These are phyloP conservation scores for Globisporangium barbulae DNA, from an alignment of 352 stramenopile species.

Conservation along the genomic window DNA sequence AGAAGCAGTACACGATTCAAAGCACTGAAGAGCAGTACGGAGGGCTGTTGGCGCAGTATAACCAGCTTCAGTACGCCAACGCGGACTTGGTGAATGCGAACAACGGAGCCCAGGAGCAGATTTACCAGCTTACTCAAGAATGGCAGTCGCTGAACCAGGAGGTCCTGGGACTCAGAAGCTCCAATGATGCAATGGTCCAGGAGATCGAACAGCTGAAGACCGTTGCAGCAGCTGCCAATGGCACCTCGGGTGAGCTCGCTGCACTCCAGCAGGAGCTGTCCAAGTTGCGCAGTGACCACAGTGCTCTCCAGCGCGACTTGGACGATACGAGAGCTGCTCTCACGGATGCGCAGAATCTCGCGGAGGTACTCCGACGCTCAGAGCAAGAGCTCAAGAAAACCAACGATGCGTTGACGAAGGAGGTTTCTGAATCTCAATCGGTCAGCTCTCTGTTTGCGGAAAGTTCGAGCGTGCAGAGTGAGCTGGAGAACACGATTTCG, in stretches of 20 bases:
- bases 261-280: constrained; percentile 28
- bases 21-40: constrained; percentile 27
- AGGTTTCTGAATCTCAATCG: constrained; percentile 31
- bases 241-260: constrained; percentile 7
- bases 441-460: constrained; percentile 19
- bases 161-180: constrained; percentile 7
- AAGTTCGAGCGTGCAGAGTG: constrained; percentile 12
- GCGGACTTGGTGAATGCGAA: constrained; percentile 3
- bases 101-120: constrained; percentile 12
- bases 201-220: constrained; percentile 6
- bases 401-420: constrained; percentile 25
- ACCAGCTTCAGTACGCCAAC: constrained; percentile 14
- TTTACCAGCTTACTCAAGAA: constrained; percentile 18
- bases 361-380: constrained; percentile 20
- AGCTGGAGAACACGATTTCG: constrained; percentile 12
- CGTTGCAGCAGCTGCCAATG: background rate
- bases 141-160: constrained; percentile 27
- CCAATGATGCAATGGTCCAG: constrained; percentile 1
- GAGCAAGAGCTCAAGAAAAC: constrained; percentile 32
- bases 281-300: constrained; percentile 25
- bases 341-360: background rate
- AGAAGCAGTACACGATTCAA: constrained; percentile 5
- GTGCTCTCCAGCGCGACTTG: constrained; percentile 19
- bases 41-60: constrained; percentile 16
- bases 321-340: constrained; percentile 16